Percentiles rank a stretch among this genome's conserved stretches.
These are phyloP conservation scores for Curvularia eragrostidis DNA, from an alignment of 2,329 filamentous ascomycete species.

Conservation along the genomic window DNA sequence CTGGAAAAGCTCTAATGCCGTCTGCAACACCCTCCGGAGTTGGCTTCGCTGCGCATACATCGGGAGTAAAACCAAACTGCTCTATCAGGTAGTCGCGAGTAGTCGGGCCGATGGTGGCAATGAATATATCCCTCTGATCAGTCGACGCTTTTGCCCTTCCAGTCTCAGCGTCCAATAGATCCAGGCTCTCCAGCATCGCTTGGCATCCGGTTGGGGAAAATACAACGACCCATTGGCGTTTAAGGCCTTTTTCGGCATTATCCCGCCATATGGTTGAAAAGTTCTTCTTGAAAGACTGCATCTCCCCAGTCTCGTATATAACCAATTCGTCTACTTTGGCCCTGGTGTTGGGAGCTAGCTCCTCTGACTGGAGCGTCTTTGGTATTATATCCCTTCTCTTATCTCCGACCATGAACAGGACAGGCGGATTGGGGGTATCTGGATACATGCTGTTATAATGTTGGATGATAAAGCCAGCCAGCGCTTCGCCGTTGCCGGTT, in stretches of 20 bases:
- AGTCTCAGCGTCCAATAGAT: conserved; percentile 52
- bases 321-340: conserved; percentile 79
- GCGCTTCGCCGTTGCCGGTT: conserved; percentile 81
- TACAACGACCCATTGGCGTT: conserved; percentile 74
- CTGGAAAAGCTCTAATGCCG: conserved; percentile 62
- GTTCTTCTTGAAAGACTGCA: conserved; percentile 75
- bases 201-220: conserved; percentile 69
- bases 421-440: conserved; percentile 59
- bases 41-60: conserved; percentile 82
- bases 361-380: conserved; percentile 70
- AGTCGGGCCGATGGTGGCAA: conserved; percentile 93
- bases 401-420: conserved; percentile 91
- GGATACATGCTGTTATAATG: conserved; percentile 67
- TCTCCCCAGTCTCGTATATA: conserved; percentile 85
- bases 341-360: conserved; percentile 57
- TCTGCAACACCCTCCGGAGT: conserved; percentile 79
- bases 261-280: conserved; percentile 63
- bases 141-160: conserved; percentile 41
- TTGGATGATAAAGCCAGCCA: conserved; percentile 78
- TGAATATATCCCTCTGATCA: conserved; percentile 59
- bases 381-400: conserved; percentile 90
- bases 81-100: conserved; percentile 76
- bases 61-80: conserved; percentile 71
- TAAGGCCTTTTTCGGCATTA: conserved; percentile 48
- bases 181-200: conserved; percentile 64